Evolutionary conservation across 805 yeast species (phyloP).

Genomic region (Candida oleophila): DNA sequence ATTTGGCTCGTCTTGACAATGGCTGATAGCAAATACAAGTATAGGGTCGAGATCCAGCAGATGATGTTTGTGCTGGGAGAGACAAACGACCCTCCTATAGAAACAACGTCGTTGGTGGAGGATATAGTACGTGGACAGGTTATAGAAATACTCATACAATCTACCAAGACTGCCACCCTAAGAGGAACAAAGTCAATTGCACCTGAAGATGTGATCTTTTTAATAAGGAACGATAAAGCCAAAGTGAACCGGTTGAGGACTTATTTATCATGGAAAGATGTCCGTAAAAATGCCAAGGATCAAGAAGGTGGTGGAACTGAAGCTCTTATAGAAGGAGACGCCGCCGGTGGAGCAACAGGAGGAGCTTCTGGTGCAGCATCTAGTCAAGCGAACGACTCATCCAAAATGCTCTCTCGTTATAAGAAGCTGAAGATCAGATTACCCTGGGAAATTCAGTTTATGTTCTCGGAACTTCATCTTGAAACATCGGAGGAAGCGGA

Average conservation of each 20-base stretch:
- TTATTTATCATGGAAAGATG: slow-evolving; percentile 94
- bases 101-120: slow-evolving; percentile 88
- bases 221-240: slow-evolving; percentile 90
- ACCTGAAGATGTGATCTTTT: slow-evolving; percentile 90
- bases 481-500: slow-evolving; percentile 60
- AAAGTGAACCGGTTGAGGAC: slow-evolving; percentile 90
- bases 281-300: slow-evolving; percentile 73
- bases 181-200: slow-evolving; percentile 83
- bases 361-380: slow-evolving; percentile 37
- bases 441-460: slow-evolving; percentile 94
- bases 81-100: slow-evolving; percentile 89
- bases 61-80: slow-evolving; percentile 99
- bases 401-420: slow-evolving; percentile 46
- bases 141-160: slow-evolving; percentile 75
- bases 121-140: slow-evolving; percentile 96
- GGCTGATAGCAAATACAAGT: slow-evolving; percentile 56
- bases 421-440: slow-evolving; percentile 78
- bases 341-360: slow-evolving; percentile 39
- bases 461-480: slow-evolving; percentile 88
- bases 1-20: background rate
- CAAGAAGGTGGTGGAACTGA: slow-evolving; percentile 53
- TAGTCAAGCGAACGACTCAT: slow-evolving; percentile 32
- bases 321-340: slow-evolving; percentile 51
- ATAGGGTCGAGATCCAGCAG: slow-evolving; percentile 88
- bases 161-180: slow-evolving; percentile 71